Evolutionary conservation across 2,329 filamentous ascomycete genomes (phyloP), one percentile per base, ranked within the genome.

Genomic region (Talaromyces atroroseus): DNA sequence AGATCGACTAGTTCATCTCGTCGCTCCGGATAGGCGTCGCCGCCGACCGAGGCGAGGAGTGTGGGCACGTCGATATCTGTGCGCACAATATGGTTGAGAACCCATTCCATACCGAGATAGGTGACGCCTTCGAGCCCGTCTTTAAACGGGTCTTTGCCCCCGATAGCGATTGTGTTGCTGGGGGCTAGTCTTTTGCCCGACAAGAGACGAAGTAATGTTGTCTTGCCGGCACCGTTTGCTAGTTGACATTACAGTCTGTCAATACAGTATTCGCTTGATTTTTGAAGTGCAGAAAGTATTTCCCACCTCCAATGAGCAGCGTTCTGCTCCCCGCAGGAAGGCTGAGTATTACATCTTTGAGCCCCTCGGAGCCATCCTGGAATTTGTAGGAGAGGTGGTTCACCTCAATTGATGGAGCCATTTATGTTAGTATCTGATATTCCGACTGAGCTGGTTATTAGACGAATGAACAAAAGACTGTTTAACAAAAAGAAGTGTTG

Each of bases 91-190:
- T 89, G 90, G 78, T 97, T 97, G 10, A 99, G 82, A 2, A 97
- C 94, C 94, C 94, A 99, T 79, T 99, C 94, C 0, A 96, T 84
- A 0, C 94, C 94, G 7, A 99, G 87, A 74, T 99, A 99, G 21
- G 92, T 97, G 32, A 99, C 92, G 60, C 94, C 94, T 74, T 96
- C 89, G 26, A 96, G 84, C 11, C 87, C 85, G 36, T 91, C 82
- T 71, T 90, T 88, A 82, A 99, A 99, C 8, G 94, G 94, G 74
- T 99, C 94, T 49, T 90, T 84, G 61, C 89, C 90, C 49, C 84
- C 87, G 60, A 99, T 86, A 66, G 77, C 78, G 71, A 99, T 89
- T 62, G 86, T 85, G 68, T 82, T 78, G 53, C 78, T 76, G 0
- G 94, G 92, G 1, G 92, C 88, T 66, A 99, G 89, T 56, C 92